A percentile compares a stretch with the other conserved stretches of the same genome.
These are phyloP conservation scores for Brassica cretica DNA, from an alignment of 345 rosid species.

Conservation along the genomic window DNA sequence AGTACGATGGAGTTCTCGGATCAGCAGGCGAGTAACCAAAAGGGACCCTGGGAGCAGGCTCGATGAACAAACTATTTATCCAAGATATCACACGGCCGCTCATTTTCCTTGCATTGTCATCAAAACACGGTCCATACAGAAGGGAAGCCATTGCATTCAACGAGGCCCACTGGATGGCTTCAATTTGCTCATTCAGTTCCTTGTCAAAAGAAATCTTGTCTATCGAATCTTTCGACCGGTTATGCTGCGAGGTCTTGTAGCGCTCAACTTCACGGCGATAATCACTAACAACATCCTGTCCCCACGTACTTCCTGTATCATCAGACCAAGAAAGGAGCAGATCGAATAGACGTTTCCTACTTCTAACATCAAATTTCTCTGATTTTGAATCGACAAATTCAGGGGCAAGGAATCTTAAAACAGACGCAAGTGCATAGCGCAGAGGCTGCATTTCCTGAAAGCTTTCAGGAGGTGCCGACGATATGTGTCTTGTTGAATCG, in stretches of 20 bases:
- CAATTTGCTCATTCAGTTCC: constrained; percentile 87
- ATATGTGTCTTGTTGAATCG: constrained; percentile 72
- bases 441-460: constrained; percentile 91
- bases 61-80: constrained; percentile 96
- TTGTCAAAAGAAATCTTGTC: constrained; percentile 94
- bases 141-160: constrained; percentile 98
- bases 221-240: constrained; percentile 86
- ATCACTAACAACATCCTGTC: constrained; percentile 81
- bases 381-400: constrained; percentile 93
- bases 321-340: constrained; percentile 92
- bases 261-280: constrained; percentile 98
- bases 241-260: constrained; percentile 87
- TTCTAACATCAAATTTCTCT: constrained; percentile 87
- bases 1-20: constrained; percentile 86
- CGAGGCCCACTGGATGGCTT: constrained; percentile 97
- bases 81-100: constrained; percentile 93
- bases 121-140: constrained; percentile 95
- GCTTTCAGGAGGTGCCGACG: constrained; percentile 63
- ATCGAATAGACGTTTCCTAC: constrained; percentile 88
- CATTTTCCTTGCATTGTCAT: constrained; percentile 99
- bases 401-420: constrained; percentile 87
- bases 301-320: constrained; percentile 82
- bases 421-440: constrained; percentile 90
- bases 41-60: constrained; percentile 94
- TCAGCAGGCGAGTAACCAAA: constrained; percentile 98